phyloP scores from a whole-genome alignment of 2,329 filamentous ascomycete species.

The Aspergillus viridinutans region DNA sequence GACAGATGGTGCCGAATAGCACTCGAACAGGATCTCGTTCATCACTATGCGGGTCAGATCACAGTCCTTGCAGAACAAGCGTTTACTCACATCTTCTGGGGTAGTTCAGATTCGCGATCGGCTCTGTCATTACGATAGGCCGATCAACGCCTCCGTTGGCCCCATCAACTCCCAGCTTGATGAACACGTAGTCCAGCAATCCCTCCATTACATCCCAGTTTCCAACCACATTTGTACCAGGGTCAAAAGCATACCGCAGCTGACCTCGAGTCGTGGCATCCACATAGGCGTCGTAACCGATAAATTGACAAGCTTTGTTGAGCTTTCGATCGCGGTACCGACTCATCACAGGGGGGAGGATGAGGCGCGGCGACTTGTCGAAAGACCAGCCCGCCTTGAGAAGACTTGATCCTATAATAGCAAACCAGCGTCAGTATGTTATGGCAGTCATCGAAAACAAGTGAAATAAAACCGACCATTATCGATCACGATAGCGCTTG shows the following conservation, averaged over 20 bases:
- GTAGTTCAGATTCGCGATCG: conserved; percentile 86
- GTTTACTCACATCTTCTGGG: conserved; percentile 70
- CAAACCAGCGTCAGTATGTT: not conserved
- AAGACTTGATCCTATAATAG: conserved; percentile 69
- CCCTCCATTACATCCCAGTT: conserved; percentile 99
- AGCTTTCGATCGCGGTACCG: conserved; percentile 94
- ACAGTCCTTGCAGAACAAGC: not conserved
- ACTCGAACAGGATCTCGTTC: conserved; percentile 96
- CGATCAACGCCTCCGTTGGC: conserved; percentile 70
- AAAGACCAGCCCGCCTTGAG: conserved; percentile 96
- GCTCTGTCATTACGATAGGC: conserved; percentile 92
- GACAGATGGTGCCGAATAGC: conserved; percentile 83
- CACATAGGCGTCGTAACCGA: conserved; percentile 87
- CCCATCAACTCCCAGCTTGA: conserved; percentile 83
- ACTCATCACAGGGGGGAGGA: conserved; percentile 83
- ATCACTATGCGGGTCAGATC: conserved; percentile 60
- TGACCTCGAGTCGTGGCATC: conserved; percentile 91
- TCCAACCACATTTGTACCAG: conserved; percentile 82
- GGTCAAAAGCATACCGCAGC: conserved; percentile 85
- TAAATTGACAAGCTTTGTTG: conserved; percentile 85
- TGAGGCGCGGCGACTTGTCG: conserved; percentile 73
- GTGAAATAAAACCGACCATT: conserved; percentile 64
- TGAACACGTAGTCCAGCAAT: conserved; percentile 86
- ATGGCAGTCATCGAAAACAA: not conserved
- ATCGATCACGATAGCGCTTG: conserved; percentile 89